Percentiles rank a stretch among this genome's conserved stretches.
Conservation (phyloP, 179 eudicot species). For the Corrigiola litoralis region DNA sequence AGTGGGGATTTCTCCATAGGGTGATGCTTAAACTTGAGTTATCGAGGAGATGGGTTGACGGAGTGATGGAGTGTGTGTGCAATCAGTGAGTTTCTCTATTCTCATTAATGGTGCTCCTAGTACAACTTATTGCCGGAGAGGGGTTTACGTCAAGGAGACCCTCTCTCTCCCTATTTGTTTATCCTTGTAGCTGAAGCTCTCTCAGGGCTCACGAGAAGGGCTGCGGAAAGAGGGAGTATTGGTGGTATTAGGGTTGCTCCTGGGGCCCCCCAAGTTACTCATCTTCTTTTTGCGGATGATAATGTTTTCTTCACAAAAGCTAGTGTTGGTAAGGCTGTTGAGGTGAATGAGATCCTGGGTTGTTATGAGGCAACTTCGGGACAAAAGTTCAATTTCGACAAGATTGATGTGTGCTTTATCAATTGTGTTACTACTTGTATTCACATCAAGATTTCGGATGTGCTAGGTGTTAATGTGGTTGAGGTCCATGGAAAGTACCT, state of each 20-base stretch:
- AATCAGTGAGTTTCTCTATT: neutral
- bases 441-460: too few relatives aligned
- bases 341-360: neutral
- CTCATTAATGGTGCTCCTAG: neutral
- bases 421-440: neutral
- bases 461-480: neutral
- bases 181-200: neutral
- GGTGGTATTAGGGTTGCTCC: neutral
- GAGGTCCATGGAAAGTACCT: neutral
- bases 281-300: neutral
- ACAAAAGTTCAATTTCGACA: neutral
- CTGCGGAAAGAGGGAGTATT: neutral
- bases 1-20: too few relatives aligned
- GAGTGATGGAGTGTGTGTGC: neutral
- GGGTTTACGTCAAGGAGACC: neutral
- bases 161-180: neutral
- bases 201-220: neutral
- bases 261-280: neutral
- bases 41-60: neutral
- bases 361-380: neutral
- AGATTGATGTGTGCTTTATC: neutral
- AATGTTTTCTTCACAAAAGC: neutral
- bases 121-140: accelerated
- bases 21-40: neutral
- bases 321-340: accelerated